phyloP scores from a whole-genome alignment of 306 rosid species.

The Cucurbita moschata region DNA sequence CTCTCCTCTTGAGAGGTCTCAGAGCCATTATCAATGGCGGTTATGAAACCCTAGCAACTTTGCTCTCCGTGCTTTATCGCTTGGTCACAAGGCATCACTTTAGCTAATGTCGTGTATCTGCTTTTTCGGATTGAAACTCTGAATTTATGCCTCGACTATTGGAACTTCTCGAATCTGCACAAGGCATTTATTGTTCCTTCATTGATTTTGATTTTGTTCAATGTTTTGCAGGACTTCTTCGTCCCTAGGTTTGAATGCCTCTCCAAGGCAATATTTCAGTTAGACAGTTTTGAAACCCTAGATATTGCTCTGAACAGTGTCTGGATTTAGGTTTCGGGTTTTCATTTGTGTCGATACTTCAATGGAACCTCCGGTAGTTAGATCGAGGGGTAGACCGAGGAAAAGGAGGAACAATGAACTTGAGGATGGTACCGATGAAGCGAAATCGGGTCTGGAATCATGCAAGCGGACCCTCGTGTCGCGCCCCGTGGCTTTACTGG shows the following conservation, averaged over 20 bases:
- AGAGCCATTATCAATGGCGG: constrained; percentile 8
- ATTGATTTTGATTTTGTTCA: not conserved
- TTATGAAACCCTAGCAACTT: constrained; percentile 22
- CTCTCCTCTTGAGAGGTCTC: constrained; percentile 5
- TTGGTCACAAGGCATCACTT: not conserved
- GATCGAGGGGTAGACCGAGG: constrained; percentile 89
- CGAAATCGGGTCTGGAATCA: constrained; percentile 21
- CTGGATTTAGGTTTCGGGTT: constrained; percentile 9
- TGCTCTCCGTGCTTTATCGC: not conserved
- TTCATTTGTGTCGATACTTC: not conserved
- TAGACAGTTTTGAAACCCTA: constrained; percentile 10
- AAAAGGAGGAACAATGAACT: constrained; percentile 48
- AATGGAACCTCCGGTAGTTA: constrained; percentile 55
- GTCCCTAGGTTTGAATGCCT: constrained; percentile 16
- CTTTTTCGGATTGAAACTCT: not conserved
- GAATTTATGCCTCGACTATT: not conserved
- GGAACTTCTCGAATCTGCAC: not conserved
- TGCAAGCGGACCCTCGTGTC: constrained; percentile 31
- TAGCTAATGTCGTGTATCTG: not conserved
- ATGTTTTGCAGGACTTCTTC: constrained; percentile 15
- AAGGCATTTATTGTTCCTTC: not conserved
- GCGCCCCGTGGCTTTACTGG: constrained; percentile 38
- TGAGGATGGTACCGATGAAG: constrained; percentile 17
- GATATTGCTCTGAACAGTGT: constrained; percentile 1
- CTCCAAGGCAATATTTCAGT: constrained; percentile 3